Conservation (phyloP, 768 basidiomycete species). For the Agrocybe praecox region DNA sequence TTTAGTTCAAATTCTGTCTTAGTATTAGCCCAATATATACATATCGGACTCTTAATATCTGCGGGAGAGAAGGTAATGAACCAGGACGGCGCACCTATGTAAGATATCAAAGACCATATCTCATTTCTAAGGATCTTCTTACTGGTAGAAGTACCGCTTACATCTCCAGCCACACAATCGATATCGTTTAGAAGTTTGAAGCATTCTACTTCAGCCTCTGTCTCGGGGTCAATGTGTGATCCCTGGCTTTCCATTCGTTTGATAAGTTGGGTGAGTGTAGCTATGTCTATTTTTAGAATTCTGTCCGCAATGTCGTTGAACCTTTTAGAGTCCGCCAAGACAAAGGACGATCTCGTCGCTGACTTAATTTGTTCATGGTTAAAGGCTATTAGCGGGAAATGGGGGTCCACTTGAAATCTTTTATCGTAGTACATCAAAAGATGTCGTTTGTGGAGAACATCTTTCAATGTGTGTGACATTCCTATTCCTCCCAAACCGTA, state of each 20-base stretch:
- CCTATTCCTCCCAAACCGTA: not conserved
- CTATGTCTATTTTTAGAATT: constrained; percentile 21
- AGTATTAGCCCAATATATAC: constrained; percentile 32
- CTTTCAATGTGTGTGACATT: not conserved
- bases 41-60: constrained; percentile 33
- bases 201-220: constrained; percentile 22
- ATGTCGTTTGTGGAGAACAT: not conserved
- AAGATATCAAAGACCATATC: constrained; percentile 31
- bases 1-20: constrained; percentile 22
- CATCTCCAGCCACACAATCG: constrained; percentile 24
- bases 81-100: constrained; percentile 30
- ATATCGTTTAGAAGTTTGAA: constrained; percentile 26
- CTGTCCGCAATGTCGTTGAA: constrained; percentile 26
- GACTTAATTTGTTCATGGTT: constrained; percentile 39
- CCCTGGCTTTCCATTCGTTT: constrained; percentile 23
- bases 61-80: constrained; percentile 40
- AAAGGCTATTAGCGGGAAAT: constrained; percentile 39
- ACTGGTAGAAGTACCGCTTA: constrained; percentile 23
- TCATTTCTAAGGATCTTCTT: constrained; percentile 31
- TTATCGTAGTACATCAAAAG: constrained; percentile 31
- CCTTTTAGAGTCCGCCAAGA: constrained; percentile 24
- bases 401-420: constrained; percentile 36
- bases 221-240: constrained; percentile 7
- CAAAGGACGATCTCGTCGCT: constrained; percentile 23
- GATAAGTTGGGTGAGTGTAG: constrained; percentile 16